Evolutionary conservation across 495 filamentous ascomycete species (phyloP), one percentile per base, ranked within the genome.

Genomic region (Penicillium roqueforti): DNA sequence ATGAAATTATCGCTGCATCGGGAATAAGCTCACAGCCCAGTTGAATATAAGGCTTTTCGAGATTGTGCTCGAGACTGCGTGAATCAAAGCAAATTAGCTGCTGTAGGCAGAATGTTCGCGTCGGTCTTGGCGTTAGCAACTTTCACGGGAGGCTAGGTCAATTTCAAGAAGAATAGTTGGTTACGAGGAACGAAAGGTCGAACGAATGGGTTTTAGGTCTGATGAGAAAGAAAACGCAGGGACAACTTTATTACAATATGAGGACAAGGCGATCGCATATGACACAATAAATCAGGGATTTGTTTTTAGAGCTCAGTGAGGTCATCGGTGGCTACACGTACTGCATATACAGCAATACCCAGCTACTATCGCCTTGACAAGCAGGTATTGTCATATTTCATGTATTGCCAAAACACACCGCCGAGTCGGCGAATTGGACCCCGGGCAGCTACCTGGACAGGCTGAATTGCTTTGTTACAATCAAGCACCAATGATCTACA

Each of bases 31-130:
- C 42, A 40, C 19, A 22, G 40, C 22, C 47, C 13, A 11, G 13
- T 51, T 9, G 29, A 28, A 20, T 39, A 37, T 23, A 19, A 22
- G 42, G 32, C n/a, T 47, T 44, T 28, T 37, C 29, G 25, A 42
- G 9, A 32, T 54, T 25, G 42, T 39, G 54, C 44, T 49, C 14
- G n/a, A 32, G 29, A 46, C 16, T 36, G 31, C 34, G 25, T 22
- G 32, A 44, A 44, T 25, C 28, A 38, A 37, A 58, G 47, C 60
- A 52, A 32, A 50, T 50, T 38, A 44, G 50, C 31, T 40, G n/a
- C 36, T 54, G 51, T 47, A 58, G 46, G 51, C 42, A 61, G 54
- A 67, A 65, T 60, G 57, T 29, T 65, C 61, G 64, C 64, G 64
- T 65, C 43, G 50, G 56, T 49, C 59, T 67, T 61, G 64, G 59